A percentile compares a stretch with the other conserved stretches of the same genome.
phyloP scores from a whole-genome alignment of 192 early-diverging fungal species.

The Bifiguratus adelaidae region DNA sequence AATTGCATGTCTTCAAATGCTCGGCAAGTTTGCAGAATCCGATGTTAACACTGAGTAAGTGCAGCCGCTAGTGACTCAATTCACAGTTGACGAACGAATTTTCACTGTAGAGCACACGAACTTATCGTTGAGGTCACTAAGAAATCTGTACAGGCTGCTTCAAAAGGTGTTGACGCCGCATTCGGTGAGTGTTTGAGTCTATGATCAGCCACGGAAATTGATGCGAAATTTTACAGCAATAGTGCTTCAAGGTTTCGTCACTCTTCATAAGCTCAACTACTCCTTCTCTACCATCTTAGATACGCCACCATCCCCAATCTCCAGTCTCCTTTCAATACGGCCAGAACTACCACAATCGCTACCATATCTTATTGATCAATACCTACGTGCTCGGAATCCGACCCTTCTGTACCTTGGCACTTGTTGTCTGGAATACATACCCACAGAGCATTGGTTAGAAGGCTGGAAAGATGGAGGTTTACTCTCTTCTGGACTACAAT shows the following conservation, averaged over 20 bases:
- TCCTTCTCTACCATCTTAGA: not conserved
- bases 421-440: not conserved
- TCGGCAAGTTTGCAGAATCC: not conserved
- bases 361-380: not conserved
- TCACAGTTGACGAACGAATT: not conserved
- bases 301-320: not conserved
- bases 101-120: not conserved
- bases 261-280: not conserved
- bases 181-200: not conserved
- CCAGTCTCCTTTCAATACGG: not conserved
- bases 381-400: not conserved
- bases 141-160: not conserved
- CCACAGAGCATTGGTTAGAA: not conserved
- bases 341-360: not conserved
- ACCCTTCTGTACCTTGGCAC: not conserved
- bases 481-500: too few relatives aligned
- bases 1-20: not conserved
- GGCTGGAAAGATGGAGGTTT: not conserved
- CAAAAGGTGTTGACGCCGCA: not conserved
- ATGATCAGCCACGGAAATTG: too few relatives aligned
- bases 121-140: not conserved
- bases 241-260: not conserved
- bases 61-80: not conserved
- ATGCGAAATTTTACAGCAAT: too few relatives aligned
- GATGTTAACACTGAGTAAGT: not conserved